A percentile compares a stretch with the other conserved stretches of the same genome.
These are phyloP conservation scores for Udeniomyces megalosporus DNA, from an alignment of 768 basidiomycete genomes.

Conservation along the genomic window DNA sequence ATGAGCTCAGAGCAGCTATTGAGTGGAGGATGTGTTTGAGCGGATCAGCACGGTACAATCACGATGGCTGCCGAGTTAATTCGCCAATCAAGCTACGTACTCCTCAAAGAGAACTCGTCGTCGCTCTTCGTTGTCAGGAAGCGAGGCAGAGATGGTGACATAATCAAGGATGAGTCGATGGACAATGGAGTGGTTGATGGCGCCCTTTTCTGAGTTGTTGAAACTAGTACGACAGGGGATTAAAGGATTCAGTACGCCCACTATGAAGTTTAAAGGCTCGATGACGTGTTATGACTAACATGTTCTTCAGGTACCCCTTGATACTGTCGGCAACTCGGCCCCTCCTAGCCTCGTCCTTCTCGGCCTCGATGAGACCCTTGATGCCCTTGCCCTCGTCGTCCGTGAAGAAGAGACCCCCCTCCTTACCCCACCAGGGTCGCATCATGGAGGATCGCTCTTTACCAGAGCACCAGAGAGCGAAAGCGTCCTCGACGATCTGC, in stretches of 20 bases:
- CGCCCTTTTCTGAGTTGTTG: slow-evolving; percentile 80
- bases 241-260: no score
- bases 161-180: slow-evolving; percentile 82
- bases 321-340: slow-evolving; percentile 44
- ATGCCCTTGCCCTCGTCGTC: slow-evolving; percentile 34
- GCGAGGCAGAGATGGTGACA: slow-evolving; percentile 35
- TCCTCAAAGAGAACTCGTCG: slow-evolving; percentile 66
- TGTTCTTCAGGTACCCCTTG: slow-evolving; percentile 54
- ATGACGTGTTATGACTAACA: slow-evolving; percentile 38
- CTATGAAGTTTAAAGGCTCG: no score
- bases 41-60: background rate
- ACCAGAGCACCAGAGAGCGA: slow-evolving; percentile 70
- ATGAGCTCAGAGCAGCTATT: slow-evolving; percentile 69
- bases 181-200: slow-evolving; percentile 69
- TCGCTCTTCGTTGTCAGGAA: slow-evolving; percentile 51
- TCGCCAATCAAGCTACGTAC: slow-evolving; percentile 34
- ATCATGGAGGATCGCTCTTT: slow-evolving; percentile 67
- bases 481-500: slow-evolving; percentile 67
- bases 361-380: slow-evolving; percentile 47
- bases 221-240: slow-evolving; percentile 39
- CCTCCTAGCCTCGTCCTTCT: slow-evolving; percentile 41
- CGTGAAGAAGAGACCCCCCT: slow-evolving; percentile 50
- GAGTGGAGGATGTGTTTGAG: background rate
- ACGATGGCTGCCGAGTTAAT: background rate
- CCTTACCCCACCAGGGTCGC: slow-evolving; percentile 80